These are phyloP conservation scores for Incumbomyces delicatus DNA, from an alignment of 2,329 filamentous ascomycete species.

Conservation along the genomic window DNA sequence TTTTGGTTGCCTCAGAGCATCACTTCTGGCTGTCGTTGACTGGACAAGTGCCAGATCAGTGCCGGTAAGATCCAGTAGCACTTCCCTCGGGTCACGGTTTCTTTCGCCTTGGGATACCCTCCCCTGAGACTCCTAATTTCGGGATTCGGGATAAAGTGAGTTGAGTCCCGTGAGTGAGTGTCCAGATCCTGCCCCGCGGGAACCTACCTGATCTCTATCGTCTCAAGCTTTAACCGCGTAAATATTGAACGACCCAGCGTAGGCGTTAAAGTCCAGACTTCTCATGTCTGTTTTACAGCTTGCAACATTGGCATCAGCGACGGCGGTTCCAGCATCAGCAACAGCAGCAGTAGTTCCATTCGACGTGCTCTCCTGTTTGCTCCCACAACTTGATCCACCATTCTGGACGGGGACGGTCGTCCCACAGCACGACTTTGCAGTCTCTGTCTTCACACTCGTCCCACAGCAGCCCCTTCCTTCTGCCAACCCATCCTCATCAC, in stretches of 20 bases:
- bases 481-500: neutral
- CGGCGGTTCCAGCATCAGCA: neutral
- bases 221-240: slow-evolving; percentile 39
- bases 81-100: too few species aligned
- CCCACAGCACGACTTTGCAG: slow-evolving; percentile 17
- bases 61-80: too few species aligned
- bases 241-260: slow-evolving; percentile 43
- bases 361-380: neutral
- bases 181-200: too few species aligned
- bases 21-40: too few species aligned
- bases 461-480: slow-evolving; percentile 18
- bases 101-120: too few species aligned
- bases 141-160: too few species aligned
- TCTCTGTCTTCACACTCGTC: slow-evolving; percentile 3
- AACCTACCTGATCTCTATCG: too few species aligned
- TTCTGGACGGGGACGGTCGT: neutral
- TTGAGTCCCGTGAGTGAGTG: too few species aligned
- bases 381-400: slow-evolving; percentile 6
- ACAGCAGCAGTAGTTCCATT: neutral
- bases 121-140: too few species aligned
- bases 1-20: too few species aligned
- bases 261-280: slow-evolving; percentile 41
- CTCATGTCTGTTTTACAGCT: slow-evolving; percentile 11
- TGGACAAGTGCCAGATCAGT: too few species aligned
- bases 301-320: neutral